Conservation (phyloP, 2,329 filamentous ascomycete species). For the Neopestalotiopsis rosae region DNA sequence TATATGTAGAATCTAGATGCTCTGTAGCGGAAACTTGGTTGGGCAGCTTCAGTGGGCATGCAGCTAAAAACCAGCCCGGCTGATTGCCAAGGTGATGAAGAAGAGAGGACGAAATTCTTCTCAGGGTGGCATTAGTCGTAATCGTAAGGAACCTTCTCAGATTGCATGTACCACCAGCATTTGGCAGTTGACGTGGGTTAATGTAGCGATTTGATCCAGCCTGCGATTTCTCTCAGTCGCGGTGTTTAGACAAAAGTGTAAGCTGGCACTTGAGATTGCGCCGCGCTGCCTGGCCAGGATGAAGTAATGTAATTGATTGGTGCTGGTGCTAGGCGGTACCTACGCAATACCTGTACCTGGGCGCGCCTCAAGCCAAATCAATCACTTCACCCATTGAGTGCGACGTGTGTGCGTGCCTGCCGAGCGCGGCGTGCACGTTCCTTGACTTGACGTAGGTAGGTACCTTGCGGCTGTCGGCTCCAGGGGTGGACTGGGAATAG, state of each 20-base stretch:
- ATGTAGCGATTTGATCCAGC: no score
- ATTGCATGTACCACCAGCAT: neutral
- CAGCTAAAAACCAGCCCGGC: neutral
- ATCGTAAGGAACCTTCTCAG: neutral
- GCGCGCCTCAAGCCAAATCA: no score
- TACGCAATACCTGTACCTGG: neutral
- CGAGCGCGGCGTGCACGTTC: neutral
- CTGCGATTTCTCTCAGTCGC: neutral
- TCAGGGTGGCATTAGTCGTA: neutral
- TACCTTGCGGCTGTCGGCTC: neutral
- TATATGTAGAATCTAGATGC: neutral
- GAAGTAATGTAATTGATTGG: neutral
- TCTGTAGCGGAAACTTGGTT: neutral
- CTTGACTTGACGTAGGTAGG: neutral
- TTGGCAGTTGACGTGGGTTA: neutral
- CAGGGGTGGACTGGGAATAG: no score
- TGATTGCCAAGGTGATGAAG: neutral
- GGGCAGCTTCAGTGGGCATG: neutral
- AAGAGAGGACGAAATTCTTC: neutral
- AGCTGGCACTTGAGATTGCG: conserved; percentile 8
- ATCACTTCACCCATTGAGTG: no score
- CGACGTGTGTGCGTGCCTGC: no score
- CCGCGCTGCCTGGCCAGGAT: neutral
- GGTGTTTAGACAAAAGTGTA: neutral
- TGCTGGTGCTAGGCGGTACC: neutral